phyloP scores from a whole-genome alignment of 352 stramenopile species.

The Phytophthora citrophthora region DNA sequence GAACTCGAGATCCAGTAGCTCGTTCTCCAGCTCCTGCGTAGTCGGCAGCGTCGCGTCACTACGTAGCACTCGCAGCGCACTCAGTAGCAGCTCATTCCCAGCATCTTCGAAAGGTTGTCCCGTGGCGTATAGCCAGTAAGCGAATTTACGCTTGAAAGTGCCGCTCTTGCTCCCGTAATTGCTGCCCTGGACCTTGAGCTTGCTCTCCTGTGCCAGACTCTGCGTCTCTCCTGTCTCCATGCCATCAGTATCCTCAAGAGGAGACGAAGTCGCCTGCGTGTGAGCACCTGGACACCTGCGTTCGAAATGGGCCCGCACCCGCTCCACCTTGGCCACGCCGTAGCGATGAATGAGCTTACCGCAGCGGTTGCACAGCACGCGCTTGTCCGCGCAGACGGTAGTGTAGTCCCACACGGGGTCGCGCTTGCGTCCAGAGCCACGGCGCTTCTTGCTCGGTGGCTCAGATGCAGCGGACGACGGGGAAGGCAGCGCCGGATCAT shows the following conservation, averaged over 20 bases:
- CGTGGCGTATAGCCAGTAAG: constrained; percentile 69
- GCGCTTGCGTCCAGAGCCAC: constrained; percentile 42
- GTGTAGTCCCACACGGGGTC: constrained; percentile 67
- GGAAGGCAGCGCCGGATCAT: constrained; percentile 8
- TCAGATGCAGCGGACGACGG: neutral
- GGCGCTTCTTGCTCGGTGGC: constrained; percentile 44
- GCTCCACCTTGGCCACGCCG: constrained; percentile 72
- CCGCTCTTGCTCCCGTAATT: constrained; percentile 57
- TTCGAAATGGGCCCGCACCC: constrained; percentile 73
- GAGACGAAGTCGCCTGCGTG: neutral
- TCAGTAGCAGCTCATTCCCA: constrained; percentile 51
- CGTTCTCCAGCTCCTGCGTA: constrained; percentile 66
- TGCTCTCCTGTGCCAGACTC: constrained; percentile 1
- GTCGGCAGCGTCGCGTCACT: constrained; percentile 48
- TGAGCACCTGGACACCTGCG: constrained; percentile 55
- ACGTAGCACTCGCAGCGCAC: constrained; percentile 50
- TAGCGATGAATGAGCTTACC: constrained; percentile 65
- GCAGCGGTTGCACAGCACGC: constrained; percentile 75
- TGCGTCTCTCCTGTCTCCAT: neutral
- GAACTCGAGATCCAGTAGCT: constrained; percentile 65
- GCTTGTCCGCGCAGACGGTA: constrained; percentile 61
- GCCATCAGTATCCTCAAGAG: neutral
- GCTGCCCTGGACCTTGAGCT: constrained; percentile 1
- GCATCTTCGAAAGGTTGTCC: constrained; percentile 55
- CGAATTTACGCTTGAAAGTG: constrained; percentile 69